Conservation (phyloP, 169 alveolate genomes). For the Hepatocystis sp. region DNA sequence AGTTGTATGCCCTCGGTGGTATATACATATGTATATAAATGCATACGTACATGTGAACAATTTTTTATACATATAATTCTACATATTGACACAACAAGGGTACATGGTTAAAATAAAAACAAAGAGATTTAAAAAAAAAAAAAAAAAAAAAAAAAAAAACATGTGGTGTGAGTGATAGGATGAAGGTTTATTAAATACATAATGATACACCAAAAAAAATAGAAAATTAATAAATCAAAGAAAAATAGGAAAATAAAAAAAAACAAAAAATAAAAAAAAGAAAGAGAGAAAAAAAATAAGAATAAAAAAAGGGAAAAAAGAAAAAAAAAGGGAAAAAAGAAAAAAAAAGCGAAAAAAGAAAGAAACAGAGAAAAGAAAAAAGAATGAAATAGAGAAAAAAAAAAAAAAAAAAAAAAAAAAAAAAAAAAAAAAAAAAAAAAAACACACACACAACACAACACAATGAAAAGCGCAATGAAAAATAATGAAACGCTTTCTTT, state of each 20-base stretch:
- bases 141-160: no score
- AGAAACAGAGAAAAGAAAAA: not conserved
- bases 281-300: no score
- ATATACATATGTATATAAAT: slow-evolving; percentile 7
- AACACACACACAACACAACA: not conserved
- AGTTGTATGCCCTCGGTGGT: not conserved
- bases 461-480: not conserved
- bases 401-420: not conserved
- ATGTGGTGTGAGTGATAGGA: no score
- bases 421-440: not conserved
- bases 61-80: no score
- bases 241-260: no score
- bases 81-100: no score
- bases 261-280: no score
- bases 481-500: not conserved
- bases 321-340: not conserved
- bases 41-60: not conserved
- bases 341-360: not conserved
- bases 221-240: not conserved
- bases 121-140: no score
- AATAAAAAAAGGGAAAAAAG: no score
- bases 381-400: not conserved
- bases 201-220: not conserved
- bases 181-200: no score
- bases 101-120: no score